Base-by-base conservation (phyloP, 2,329 filamentous ascomycete genomes). In the Stachybotrys chartarum region DNA sequence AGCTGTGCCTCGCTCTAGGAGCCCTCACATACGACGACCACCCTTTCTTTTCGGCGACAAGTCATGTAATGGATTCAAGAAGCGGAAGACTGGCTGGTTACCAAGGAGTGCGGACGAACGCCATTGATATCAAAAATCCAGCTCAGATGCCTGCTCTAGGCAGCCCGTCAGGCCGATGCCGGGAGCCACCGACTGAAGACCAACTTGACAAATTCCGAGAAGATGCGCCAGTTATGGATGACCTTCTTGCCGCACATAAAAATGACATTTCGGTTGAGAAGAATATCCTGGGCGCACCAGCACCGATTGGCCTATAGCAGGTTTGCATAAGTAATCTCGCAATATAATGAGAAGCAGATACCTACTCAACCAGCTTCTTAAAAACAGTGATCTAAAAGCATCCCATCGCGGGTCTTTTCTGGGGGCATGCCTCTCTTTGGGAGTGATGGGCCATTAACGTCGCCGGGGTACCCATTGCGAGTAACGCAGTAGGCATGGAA, bases 111-210 rank as follows among this genome's bases (percentile, higher is more conserved):
- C 10, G 39, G 42, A 24, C 6, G n/a, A 8, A 69, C n/a, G 14
- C 24, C 30, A n/a, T 8, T 16, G 7, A 47, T 47, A 6, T 16
- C 16, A 7, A 47, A 60, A 3, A 42, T 72, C 11, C 68, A 72
- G 54, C 61, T 67, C 1, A 59, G 65, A 47, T 70, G 67, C 54
- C 57, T 72, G 1, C 39, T 68, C 1, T 50, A 64, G 3, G 30
- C 70, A 7, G 62, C 66, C 1, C 45, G 45, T 18, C 45, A 47
- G 12, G 45, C 45, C 45, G 30, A 32, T 10, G 39, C 18, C 6
- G 51, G 18, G 7, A 53, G 42, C 7, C 32, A 18, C 3, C 51
- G 39, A 31, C 39, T 42, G 30, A 53, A 45, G 39, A 47, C 51
- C 6, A 53, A 47, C 11, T 53, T 24, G 10, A 53, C 42, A 31